These are phyloP conservation scores for Paralagenidium karlingii DNA, from an alignment of 352 stramenopile genomes.

Conservation along the genomic window DNA sequence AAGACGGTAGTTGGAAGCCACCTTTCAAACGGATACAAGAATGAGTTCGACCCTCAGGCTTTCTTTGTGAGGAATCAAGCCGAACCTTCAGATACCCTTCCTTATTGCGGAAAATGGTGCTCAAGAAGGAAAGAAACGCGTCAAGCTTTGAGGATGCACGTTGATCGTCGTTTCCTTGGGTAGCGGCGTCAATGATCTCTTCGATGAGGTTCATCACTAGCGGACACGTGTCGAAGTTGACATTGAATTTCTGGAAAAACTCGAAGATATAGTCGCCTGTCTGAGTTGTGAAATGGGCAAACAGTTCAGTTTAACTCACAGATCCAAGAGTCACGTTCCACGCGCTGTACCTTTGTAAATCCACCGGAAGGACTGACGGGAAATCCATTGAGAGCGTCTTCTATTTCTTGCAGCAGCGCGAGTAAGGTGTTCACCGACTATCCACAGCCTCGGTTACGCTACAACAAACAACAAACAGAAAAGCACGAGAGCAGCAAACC, in stretches of 20 bases:
- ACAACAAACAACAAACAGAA: background rate
- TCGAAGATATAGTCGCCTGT: conserved; percentile 84
- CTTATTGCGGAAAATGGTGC: conserved; percentile 77
- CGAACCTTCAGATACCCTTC: conserved; percentile 55
- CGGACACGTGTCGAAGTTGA: conserved; percentile 80
- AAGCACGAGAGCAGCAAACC: conserved; percentile 11
- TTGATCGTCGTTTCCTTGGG: conserved; percentile 50
- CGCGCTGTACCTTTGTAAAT: conserved; percentile 58
- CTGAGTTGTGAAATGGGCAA: conserved; percentile 8
- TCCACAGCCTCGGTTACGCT: conserved; percentile 1
- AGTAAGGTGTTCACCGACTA: conserved; percentile 72
- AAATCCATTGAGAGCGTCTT: conserved; percentile 69
- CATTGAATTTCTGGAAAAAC: conserved; percentile 85
- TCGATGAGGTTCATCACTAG: conserved; percentile 82
- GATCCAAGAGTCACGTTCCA: background rate
- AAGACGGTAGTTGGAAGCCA: conserved; percentile 68
- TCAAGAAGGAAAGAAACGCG: conserved; percentile 67
- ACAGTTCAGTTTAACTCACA: background rate
- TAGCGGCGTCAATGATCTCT: conserved; percentile 77
- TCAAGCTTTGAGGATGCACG: conserved; percentile 66
- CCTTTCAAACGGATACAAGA: conserved; percentile 9
- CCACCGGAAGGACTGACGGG: conserved; percentile 53
- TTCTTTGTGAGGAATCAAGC: background rate
- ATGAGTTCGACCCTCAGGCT: background rate
- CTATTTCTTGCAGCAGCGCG: conserved; percentile 74